Evolutionary conservation across 1,284 basidiomycete species (phyloP), one percentile per base, ranked within the genome.

Genomic region (Somion occarium): DNA sequence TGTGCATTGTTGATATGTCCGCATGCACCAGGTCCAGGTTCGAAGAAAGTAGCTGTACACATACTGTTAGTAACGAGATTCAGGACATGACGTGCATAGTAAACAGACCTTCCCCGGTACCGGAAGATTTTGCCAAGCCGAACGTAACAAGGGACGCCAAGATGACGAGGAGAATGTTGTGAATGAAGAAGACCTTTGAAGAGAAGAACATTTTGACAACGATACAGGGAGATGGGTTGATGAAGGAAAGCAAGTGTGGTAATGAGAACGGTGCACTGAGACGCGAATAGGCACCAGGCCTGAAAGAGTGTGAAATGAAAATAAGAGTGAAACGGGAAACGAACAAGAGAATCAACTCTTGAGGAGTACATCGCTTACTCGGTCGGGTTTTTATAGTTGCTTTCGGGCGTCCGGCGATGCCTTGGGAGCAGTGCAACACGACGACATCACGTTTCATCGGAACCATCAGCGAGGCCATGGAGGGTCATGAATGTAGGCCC

Each of bases 21-120:
- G 54, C 68, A 69, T 2, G 67, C 64, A 38, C 67, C 67, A 27
- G 66, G 52, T 3, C 65, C 66, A 15, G 61, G 56, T n/a, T 53
- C 58, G 53, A 58, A 69, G 53, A 47, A 56, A 15, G 55, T 56
- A 20, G 50, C 53, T 54, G 20, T 13, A 24, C 11, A 42, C 15
- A 34, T 34, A 22, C 19, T 43, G 42, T 5, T 22, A 23, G 20
- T 34, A 34, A 34, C 7, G 15, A 7, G 30, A 7, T n/a, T 15
- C 7, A 7, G 7, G 30, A 34, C 30, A 15, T 34, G 7, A 34
- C 7, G 30, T 7, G 15, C 15, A 7, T 34, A 7, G 15, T 34
- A 22, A 9, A 41, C 20, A 9, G 9, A 43, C 42, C 42, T 22
- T 13, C 19, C 13, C 42, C 42, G 9, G 7, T 43, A 13, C 42